Evolutionary conservation across 305 asterid genomes (phyloP).

Genomic region (Solanum hybrid): DNA sequence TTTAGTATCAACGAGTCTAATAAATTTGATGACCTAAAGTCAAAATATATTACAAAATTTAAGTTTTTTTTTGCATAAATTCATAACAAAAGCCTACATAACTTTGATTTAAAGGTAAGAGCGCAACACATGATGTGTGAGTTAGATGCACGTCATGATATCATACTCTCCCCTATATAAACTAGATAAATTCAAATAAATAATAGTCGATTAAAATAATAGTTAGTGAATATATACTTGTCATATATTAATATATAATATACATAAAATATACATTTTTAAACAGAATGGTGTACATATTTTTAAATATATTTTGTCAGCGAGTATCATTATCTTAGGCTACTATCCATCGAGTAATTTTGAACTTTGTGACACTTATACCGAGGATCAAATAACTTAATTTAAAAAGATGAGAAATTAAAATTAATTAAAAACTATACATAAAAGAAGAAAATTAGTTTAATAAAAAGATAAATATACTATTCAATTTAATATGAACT

Average conservation of each 20-base stretch:
- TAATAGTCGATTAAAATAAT: neutral
- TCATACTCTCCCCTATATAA: neutral
- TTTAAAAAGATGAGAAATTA: too few species aligned
- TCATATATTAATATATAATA: too few species aligned
- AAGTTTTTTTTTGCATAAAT: neutral
- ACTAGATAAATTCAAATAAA: neutral
- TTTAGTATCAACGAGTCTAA: fast-evolving
- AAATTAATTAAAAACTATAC: too few species aligned
- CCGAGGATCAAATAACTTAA: too few species aligned
- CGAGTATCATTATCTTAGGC: too few species aligned
- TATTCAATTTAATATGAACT: neutral
- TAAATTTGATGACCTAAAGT: neutral
- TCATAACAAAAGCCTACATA: neutral
- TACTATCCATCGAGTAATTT: too few species aligned
- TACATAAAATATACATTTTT: too few species aligned
- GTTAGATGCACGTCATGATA: neutral
- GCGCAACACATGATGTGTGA: neutral
- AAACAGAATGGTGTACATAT: too few species aligned
- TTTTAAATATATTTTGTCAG: too few species aligned
- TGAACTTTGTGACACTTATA: too few species aligned
- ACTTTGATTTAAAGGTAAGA: neutral
- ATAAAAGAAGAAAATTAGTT: too few species aligned
- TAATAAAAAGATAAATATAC: too few species aligned
- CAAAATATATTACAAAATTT: neutral
- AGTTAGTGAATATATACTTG: neutral